Percentiles rank a stretch among this genome's conserved stretches.
Evolutionary conservation across 1,139 yeast species (phyloP).

Genomic region (Suhomyces bokatorum): DNA sequence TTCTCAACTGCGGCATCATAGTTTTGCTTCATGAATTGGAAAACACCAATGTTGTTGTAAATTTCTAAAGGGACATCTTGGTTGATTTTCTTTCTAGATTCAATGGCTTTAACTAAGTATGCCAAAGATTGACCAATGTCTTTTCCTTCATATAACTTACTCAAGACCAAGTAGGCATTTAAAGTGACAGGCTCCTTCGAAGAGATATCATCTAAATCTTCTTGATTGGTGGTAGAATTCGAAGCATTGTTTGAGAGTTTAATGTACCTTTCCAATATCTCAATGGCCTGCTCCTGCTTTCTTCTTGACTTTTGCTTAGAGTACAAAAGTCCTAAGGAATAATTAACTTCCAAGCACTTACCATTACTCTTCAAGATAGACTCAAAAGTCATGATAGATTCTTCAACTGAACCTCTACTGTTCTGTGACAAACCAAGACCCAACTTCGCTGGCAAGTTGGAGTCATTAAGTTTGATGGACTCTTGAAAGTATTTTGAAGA

Average conservation of each 20-base stretch:
- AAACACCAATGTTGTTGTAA: slow-evolving; percentile 83
- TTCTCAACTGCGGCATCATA: slow-evolving; percentile 38
- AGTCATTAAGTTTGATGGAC: slow-evolving; percentile 63
- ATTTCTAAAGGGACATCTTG: slow-evolving; percentile 64
- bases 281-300: slow-evolving; percentile 53
- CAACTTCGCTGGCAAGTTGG: slow-evolving; percentile 65
- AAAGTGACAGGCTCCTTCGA: slow-evolving; percentile 64
- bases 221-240: slow-evolving; percentile 29
- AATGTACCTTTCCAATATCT: slow-evolving; percentile 71
- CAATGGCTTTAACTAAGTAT: slow-evolving; percentile 59
- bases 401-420: slow-evolving; percentile 72
- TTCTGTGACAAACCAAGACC: slow-evolving; percentile 89
- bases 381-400: slow-evolving; percentile 84
- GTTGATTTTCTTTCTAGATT: slow-evolving; percentile 44
- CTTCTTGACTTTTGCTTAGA: slow-evolving; percentile 46
- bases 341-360: slow-evolving; percentile 72
- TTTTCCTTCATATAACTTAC: slow-evolving; percentile 64
- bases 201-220: slow-evolving; percentile 28
- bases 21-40: slow-evolving; percentile 68
- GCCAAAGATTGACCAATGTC: slow-evolving; percentile 60
- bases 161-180: slow-evolving; percentile 67
- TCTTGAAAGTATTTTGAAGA: slow-evolving; percentile 76
- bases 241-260: slow-evolving; percentile 52
- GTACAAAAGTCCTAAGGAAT: slow-evolving; percentile 74
- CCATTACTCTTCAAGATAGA: slow-evolving; percentile 66